Evolutionary conservation across 768 basidiomycete species (phyloP), one percentile per base, ranked within the genome.

Genomic region (Cytidiella melzeri): DNA sequence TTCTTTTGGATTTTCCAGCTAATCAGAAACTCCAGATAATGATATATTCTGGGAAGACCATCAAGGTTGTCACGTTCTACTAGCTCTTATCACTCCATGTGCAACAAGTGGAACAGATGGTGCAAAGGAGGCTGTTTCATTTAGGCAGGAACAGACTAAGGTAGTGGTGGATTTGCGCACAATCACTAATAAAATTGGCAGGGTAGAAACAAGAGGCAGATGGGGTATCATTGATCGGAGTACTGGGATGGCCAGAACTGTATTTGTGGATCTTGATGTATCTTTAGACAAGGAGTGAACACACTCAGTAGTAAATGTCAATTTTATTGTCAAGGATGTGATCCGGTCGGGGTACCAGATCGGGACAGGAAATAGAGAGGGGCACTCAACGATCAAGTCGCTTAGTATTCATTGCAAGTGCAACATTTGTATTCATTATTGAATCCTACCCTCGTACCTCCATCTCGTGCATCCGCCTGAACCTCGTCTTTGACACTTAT

Each of bases 211-310:
- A 4, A 19, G 27, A 3, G 27, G 19, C 15, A 37, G 21, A 5
- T 47, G 46, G 46, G n/a, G 18, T 11, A 47, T 47, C 20, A 47
- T 47, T 41, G 36, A 47, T 21, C 5, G 46, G 5, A 47, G 46
- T 38, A 41, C 5, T 47, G 36, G 28, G 20, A 5, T 40, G 4
- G 46, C 46, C 4, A 5, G 37, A 4, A 47, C 46, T 5, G 38
- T 47, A 24, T 47, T 47, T 47, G 38, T 47, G 23, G 46, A 38
- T 9, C 20, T 26, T 23, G 10, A 25, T 10, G 43, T 26, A 7
- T 13, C 20, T 7, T 12, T 45, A 15, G 43, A 10, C 12, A 26
- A 45, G 26, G 9, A 42, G 41, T 11, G 12, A 42, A 36, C n/a
- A n/a, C n/a, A n/a, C n/a, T n/a, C n/a, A n/a, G n/a, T n/a, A n/a